Evolutionary conservation across 352 stramenopile species (phyloP), one percentile per base, ranked within the genome.

Genomic region (Pythium plurisporium): DNA sequence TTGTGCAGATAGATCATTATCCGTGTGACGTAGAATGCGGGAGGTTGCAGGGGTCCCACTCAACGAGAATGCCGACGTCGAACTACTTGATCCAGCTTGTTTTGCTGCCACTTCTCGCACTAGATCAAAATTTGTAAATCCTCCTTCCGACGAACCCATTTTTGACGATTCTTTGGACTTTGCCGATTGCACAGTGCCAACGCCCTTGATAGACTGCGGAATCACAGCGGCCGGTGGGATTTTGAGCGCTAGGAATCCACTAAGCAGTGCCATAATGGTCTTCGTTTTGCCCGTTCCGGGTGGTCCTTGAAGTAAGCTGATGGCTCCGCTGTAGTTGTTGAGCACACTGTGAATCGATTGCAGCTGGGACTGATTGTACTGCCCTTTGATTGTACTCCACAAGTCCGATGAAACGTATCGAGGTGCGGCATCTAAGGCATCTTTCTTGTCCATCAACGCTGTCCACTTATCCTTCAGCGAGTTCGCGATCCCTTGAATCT

Each of bases 201-300:
- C 37, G 10, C 17, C 12, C 30, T 27, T 47, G 5, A 34, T 14
- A 15, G 52, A 36, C 30, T 52, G 54, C 25, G 61, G 57, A 49
- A 84, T 74, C 20, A 87, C 54, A 5, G 78, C 56, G 26, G 76
- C 66, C 11, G 78, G 62, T 23, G 82, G 82, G 25, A 84, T 66
- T 43, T 75, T 70, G 22, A 94, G 58, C 27, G 86, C 63, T 7
- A 95, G 37, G 31, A 94, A 79, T 6, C 86, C 81, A 41, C 83
- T 93, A 1, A 95, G 57, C 8, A 95, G 43, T 0, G 70, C 86
- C 79, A 95, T 87, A 40, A 97, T 94, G 4, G 91, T 98, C 55
- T 94, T 94, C 2, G 94, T 98, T 67, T 98, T 98, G 30, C 94
- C 94, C 17, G 91, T 98, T 55, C 95, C 95, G 2, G 96, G 96